Conservation (phyloP, 345 rosid genomes). For the Gossypium stocksii region DNA sequence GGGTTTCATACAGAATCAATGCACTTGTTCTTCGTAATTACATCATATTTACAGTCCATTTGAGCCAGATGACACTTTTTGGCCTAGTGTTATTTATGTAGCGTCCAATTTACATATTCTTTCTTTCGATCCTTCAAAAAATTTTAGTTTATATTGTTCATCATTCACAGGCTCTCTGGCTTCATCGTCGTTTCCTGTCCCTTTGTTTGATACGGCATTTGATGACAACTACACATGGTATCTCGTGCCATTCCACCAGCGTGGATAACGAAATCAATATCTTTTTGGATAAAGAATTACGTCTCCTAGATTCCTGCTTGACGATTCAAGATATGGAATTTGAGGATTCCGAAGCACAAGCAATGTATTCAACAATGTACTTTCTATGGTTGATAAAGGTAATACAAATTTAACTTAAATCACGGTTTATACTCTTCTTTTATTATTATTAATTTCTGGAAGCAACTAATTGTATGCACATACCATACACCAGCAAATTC, state of each 20-base stretch:
- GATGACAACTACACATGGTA: conserved; percentile 8
- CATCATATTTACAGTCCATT: background rate
- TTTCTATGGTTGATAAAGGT: conserved; percentile 78
- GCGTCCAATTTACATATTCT: background rate
- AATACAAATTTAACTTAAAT: conserved; percentile 1
- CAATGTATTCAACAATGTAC: conserved; percentile 53
- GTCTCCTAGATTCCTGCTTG: conserved; percentile 48
- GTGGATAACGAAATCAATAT: conserved; percentile 15
- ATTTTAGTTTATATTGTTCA: background rate
- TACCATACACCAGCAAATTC: conserved; percentile 45
- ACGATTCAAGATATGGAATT: conserved; percentile 45
- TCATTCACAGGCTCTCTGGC: conserved; percentile 75
- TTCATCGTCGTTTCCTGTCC: conserved; percentile 77
- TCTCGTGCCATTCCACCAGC: conserved; percentile 21
- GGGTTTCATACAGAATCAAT: background rate
- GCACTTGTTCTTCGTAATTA: background rate
- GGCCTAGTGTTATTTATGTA: background rate
- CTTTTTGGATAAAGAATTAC: conserved; percentile 58
- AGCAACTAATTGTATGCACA: background rate
- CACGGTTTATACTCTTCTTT: background rate
- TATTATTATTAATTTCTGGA: background rate
- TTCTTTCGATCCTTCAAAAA: background rate
- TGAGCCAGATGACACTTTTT: background rate
- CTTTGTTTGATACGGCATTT: conserved; percentile 50
- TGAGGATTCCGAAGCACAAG: conserved; percentile 75